Evolutionary conservation across 352 stramenopile species (phyloP).

Genomic region (Phytophthora pseudosyringae): DNA sequence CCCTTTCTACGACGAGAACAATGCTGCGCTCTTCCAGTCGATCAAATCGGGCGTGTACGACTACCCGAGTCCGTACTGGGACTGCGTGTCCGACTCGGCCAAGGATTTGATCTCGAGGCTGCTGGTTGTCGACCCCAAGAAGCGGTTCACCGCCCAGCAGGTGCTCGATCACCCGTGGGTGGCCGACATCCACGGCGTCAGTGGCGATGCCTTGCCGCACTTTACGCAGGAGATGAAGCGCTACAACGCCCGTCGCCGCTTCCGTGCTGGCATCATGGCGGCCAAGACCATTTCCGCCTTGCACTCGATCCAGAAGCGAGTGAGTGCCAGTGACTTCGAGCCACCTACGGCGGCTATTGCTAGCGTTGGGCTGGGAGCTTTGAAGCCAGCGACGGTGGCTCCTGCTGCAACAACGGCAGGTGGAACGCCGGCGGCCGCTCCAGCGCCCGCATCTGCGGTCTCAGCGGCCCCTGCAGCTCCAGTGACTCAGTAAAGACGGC

Average conservation of each 20-base stretch:
- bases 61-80: conserved; percentile 95
- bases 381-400: conserved; percentile 5
- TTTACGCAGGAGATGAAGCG: conserved; percentile 92
- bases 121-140: conserved; percentile 90
- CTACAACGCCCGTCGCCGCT: conserved; percentile 84
- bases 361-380: conserved; percentile 15
- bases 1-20: conserved; percentile 97
- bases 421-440: background rate
- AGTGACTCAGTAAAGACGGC: conserved; percentile 23
- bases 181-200: conserved; percentile 76
- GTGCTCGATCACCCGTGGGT: conserved; percentile 89
- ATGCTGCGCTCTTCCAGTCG: conserved; percentile 85
- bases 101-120: conserved; percentile 94
- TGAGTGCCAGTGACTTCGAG: conserved; percentile 45
- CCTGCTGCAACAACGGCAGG: conserved; percentile 7
- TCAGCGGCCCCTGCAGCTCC: conserved; percentile 1
- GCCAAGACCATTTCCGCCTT: conserved; percentile 73
- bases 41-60: conserved; percentile 93
- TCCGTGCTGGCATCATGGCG: conserved; percentile 82
- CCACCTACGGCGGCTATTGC: conserved; percentile 26
- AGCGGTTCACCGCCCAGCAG: conserved; percentile 89
- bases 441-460: background rate
- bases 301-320: conserved; percentile 54
- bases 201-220: conserved; percentile 77
- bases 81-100: conserved; percentile 88